Percentiles rank a stretch among this genome's conserved stretches.
These are phyloP conservation scores for Trichomonascaceae sp. DNA, from an alignment of 1,139 yeast species.

Conservation along the genomic window DNA sequence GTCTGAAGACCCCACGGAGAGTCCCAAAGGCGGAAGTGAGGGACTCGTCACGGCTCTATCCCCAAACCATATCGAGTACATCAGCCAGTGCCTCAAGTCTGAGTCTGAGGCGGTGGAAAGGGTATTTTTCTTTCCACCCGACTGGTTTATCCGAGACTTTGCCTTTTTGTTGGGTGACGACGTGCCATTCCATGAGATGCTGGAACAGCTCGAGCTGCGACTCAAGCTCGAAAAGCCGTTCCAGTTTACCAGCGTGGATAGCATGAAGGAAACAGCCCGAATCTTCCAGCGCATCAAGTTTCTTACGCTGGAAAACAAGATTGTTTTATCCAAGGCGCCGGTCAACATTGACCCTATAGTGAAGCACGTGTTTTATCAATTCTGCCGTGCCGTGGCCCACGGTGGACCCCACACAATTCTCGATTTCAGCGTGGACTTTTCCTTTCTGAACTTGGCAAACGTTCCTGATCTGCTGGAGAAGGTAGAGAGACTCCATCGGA, in stretches of 20 bases:
- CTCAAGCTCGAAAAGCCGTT: slow-evolving; percentile 11
- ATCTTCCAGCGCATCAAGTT: slow-evolving; percentile 17
- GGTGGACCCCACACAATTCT: slow-evolving; percentile 17
- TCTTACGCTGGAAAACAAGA: slow-evolving; percentile 21
- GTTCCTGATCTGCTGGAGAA: slow-evolving; percentile 20
- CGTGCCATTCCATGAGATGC: slow-evolving; percentile 13
- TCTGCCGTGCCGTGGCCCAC: slow-evolving; percentile 21
- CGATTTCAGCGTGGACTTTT: slow-evolving; percentile 15
- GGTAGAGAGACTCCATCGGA: slow-evolving; percentile 53
- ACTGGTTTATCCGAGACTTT: slow-evolving; percentile 13
- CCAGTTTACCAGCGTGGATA: slow-evolving; percentile 14
- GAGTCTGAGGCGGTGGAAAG: slow-evolving; percentile 14
- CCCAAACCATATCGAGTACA: slow-evolving; percentile 17
- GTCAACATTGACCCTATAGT: slow-evolving; percentile 14
- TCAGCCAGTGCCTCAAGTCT: slow-evolving; percentile 17
- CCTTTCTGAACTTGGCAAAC: slow-evolving; percentile 9
- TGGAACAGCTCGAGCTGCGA: slow-evolving; percentile 11
- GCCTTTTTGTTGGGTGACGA: slow-evolving; percentile 12
- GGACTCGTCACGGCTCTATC: slow-evolving; percentile 22
- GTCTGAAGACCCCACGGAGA: slow-evolving; percentile 7
- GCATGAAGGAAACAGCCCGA: slow-evolving; percentile 16
- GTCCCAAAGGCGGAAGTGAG: slow-evolving; percentile 39
- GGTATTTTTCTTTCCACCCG: slow-evolving; percentile 22
- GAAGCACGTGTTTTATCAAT: slow-evolving; percentile 16
- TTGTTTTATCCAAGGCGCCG: slow-evolving; percentile 24